These are phyloP conservation scores for Corchorus olitorius DNA, from an alignment of 345 rosid genomes.

Conservation along the genomic window DNA sequence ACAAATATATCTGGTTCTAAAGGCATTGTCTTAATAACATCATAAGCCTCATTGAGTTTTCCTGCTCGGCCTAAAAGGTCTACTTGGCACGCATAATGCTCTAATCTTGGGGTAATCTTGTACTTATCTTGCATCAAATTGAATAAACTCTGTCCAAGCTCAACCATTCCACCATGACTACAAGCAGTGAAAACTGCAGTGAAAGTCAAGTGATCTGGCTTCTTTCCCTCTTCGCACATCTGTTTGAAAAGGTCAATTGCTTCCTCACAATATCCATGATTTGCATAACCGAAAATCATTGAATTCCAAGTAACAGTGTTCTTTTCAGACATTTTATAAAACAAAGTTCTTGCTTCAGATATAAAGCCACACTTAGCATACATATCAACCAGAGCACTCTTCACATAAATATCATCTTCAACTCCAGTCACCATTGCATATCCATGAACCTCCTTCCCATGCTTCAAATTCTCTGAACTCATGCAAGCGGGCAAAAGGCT, in stretches of 20 bases:
- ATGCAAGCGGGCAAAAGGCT: slow-evolving; percentile 78
- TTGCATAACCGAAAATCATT: slow-evolving; percentile 83
- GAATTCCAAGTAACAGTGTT: slow-evolving; percentile 79
- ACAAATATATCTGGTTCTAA: slow-evolving; percentile 74
- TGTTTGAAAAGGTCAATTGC: slow-evolving; percentile 64
- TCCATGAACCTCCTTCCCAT: slow-evolving; percentile 68
- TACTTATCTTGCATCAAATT: slow-evolving; percentile 63
- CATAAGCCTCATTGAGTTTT: slow-evolving; percentile 61
- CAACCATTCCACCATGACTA: slow-evolving; percentile 69
- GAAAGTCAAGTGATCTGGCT: slow-evolving; percentile 76
- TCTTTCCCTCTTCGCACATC: slow-evolving; percentile 61
- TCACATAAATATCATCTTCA: slow-evolving; percentile 62
- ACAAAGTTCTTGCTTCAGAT: slow-evolving; percentile 61
- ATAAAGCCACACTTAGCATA: slow-evolving; percentile 76
- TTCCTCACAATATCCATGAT: slow-evolving; percentile 67
- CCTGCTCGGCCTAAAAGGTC: slow-evolving; percentile 88
- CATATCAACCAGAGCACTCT: slow-evolving; percentile 84
- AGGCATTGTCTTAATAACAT: slow-evolving; percentile 57
- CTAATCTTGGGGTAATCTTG: slow-evolving; percentile 60
- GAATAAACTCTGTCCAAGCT: slow-evolving; percentile 67
- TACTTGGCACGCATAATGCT: slow-evolving; percentile 84
- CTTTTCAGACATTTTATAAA: slow-evolving; percentile 49
- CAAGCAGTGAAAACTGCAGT: slow-evolving; percentile 81
- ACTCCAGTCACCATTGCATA: slow-evolving; percentile 47
- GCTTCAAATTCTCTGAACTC: slow-evolving; percentile 39